A percentile compares a stretch with the other conserved stretches of the same genome.
Conservation (phyloP, 352 stramenopile genomes). For the Aphanomyces invadans region DNA sequence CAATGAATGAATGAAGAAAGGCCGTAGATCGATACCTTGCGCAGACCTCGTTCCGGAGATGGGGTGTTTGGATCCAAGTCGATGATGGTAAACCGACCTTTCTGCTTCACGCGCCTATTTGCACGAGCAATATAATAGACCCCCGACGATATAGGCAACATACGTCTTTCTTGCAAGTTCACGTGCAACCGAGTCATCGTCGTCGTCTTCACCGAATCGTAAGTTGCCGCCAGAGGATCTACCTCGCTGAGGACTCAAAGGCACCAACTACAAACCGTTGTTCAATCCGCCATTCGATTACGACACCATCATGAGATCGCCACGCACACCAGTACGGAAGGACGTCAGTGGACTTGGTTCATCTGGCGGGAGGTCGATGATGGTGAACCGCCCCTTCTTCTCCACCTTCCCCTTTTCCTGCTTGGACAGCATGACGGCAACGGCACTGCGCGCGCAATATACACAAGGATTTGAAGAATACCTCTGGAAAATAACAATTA, state of each 20-base stretch:
- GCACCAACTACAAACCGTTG: neutral
- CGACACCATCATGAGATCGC: neutral
- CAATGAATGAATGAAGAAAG: no score
- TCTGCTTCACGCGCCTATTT: slow-evolving; percentile 23
- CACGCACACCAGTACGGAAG: slow-evolving; percentile 4
- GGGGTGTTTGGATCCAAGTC: slow-evolving; percentile 20
- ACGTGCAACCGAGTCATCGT: neutral
- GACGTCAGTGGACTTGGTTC: neutral
- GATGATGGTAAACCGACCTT: slow-evolving; percentile 24
- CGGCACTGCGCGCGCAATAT: neutral
- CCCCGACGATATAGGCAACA: neutral
- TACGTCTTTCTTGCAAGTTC: slow-evolving; percentile 13
- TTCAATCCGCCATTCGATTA: neutral
- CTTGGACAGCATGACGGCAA: neutral
- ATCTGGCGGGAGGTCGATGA: slow-evolving; percentile 22
- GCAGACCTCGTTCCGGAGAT: slow-evolving; percentile 9
- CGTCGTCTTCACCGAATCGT: neutral
- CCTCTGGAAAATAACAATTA: neutral
- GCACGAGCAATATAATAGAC: neutral
- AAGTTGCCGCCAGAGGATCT: neutral
- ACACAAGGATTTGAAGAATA: neutral
- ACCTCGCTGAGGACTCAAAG: neutral
- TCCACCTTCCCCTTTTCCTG: slow-evolving; percentile 15
- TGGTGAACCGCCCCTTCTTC: slow-evolving; percentile 25
- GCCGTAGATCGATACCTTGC: neutral